Conservation (phyloP, 768 basidiomycete genomes). For the Agrocybe pediades region DNA sequence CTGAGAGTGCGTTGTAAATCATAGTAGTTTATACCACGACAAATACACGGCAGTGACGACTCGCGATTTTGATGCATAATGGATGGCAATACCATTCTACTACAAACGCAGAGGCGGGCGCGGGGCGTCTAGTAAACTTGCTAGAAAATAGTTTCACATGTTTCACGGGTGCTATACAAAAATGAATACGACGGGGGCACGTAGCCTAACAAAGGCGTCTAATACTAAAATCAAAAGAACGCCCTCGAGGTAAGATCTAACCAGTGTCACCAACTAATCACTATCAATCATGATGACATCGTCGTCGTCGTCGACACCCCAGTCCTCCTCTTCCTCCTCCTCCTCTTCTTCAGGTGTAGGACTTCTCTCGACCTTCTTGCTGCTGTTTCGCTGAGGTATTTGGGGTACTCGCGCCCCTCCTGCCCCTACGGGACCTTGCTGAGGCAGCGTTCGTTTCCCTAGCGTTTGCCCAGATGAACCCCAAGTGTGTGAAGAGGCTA, state of each 20-base stretch:
- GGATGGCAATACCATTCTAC: no score
- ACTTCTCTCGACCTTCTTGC: slow-evolving; percentile 48
- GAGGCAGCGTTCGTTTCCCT: slow-evolving; percentile 38
- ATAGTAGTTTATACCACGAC: no score
- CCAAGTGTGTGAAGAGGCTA: slow-evolving; percentile 30
- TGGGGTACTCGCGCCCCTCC: slow-evolving; percentile 55
- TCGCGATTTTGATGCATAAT: no score
- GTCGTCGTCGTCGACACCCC: slow-evolving; percentile 84
- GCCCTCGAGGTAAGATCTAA: slow-evolving; percentile 4
- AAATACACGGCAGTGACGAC: no score
- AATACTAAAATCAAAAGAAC: slow-evolving; percentile 10
- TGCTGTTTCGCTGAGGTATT: slow-evolving; percentile 38
- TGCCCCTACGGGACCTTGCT: slow-evolving; percentile 50
- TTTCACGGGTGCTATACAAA: background rate
- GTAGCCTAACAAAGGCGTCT: no score
- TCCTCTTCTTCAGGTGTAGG: slow-evolving; percentile 71
- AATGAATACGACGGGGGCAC: no score
- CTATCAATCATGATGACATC: slow-evolving; percentile 86
- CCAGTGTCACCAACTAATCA: slow-evolving; percentile 44
- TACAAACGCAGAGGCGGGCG: background rate
- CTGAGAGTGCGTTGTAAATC: no score
- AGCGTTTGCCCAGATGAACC: slow-evolving; percentile 54
- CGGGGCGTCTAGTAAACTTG: background rate
- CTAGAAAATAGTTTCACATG: background rate
- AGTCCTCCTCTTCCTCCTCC: no score